These are phyloP conservation scores for Trifolium fragiferum DNA, from an alignment of 306 rosid genomes.

Conservation along the genomic window DNA sequence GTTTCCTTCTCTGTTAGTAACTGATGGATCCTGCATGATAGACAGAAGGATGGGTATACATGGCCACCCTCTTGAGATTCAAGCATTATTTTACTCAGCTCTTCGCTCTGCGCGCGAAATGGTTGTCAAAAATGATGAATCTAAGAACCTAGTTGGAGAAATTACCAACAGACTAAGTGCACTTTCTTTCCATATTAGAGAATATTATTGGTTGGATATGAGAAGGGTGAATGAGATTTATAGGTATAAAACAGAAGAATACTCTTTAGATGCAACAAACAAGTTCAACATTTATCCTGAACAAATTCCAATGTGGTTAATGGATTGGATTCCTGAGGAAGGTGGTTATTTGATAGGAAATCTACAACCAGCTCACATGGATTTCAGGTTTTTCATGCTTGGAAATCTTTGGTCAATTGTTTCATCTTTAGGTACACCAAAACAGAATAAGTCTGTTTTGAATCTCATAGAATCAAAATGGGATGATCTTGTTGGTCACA, in stretches of 20 bases:
- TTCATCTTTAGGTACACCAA: constrained; percentile 90
- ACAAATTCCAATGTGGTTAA: constrained; percentile 90
- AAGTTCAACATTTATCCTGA: constrained; percentile 98
- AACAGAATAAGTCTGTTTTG: constrained; percentile 74
- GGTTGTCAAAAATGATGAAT: constrained; percentile 64
- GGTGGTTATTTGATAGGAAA: constrained; percentile 94
- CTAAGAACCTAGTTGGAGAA: constrained; percentile 72
- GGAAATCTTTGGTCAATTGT: constrained; percentile 96
- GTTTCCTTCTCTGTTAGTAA: constrained; percentile 95
- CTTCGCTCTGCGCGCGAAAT: constrained; percentile 87
- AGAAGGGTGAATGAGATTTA: constrained; percentile 88
- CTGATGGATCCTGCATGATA: constrained; percentile 99
- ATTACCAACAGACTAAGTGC: constrained; percentile 90
- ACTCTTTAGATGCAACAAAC: constrained; percentile 85
- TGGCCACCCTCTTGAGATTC: constrained; percentile 99
- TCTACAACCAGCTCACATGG: constrained; percentile 99
- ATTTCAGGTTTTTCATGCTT: constrained; percentile 91
- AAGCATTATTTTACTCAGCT: constrained; percentile 93
- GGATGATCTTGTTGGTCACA: constrained; percentile 82
- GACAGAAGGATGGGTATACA: constrained; percentile 99
- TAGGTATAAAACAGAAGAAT: constrained; percentile 95
- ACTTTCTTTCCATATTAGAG: constrained; percentile 89
- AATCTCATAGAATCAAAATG: constrained; percentile 86
- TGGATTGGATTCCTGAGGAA: constrained; percentile 95
- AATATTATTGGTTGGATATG: constrained; percentile 94